Evolutionary conservation across 208 protist genomes (phyloP), one percentile per base, ranked within the genome.

Genomic region (Kentomonas sorsogonicus): DNA sequence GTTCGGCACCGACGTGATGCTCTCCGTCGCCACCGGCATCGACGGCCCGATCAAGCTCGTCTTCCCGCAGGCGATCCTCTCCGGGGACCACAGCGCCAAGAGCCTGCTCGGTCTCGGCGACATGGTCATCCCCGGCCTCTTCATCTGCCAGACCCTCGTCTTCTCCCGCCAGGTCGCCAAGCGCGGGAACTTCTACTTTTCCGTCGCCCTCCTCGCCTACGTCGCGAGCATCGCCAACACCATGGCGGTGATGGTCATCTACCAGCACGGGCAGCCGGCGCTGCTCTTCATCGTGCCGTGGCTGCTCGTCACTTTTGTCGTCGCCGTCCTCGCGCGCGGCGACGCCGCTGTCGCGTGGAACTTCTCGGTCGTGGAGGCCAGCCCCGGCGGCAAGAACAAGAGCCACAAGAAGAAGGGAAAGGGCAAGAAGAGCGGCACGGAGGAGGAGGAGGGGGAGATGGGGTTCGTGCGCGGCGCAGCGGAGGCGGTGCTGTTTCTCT

Each of bases 1-100:
- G 13, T 99, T 98, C 72, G 96, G 95, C 25, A 97, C 97, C 6
- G 91, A 97, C 60, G 96, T 98, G 7, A 98, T 98, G 96, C 66
- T 98, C 6, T 94, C 79, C 7, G 96, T 99, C 1, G 97, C 96
- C 4, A 97, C 84, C 39, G 86, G 79, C 41, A 83, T 99, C 22
- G 84, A 98, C 31, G 96, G 91, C 2, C 97, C 97, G 3, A 97
- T 99, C 60, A 97, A 98, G 64, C 38, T 99, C 1, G 20, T 98
- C 2, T 97, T 97, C 44, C 97, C 97, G n/a, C 58, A 90, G 6
- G 81, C 80, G 41, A 60, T n/a, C n/a, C n/a, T 94, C 6, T 89
- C 89, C 58, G 83, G 76, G 6, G 76, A 84, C 55, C 69, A 88
- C 31, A 33, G 54, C 23, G 53, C 79, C 23, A 94, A 94, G 55